phyloP scores from a whole-genome alignment of 306 rosid genomes.

The Malus orientalis region DNA sequence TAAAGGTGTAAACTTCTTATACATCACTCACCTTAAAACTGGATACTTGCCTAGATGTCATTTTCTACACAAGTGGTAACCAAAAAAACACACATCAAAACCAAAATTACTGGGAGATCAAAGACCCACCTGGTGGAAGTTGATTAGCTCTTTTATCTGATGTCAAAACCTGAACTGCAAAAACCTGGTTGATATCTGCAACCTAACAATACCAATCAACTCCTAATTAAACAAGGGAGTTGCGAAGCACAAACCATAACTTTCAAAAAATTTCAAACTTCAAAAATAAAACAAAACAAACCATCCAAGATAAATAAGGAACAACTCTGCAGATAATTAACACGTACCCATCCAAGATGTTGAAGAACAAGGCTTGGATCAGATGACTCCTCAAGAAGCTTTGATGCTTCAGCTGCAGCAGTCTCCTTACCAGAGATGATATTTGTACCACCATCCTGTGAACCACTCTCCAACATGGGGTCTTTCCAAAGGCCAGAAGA shows the following conservation, averaged over 20 bases:
- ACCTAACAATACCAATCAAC: constrained; percentile 45
- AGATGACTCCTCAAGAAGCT: constrained; percentile 86
- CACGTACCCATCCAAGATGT: constrained; percentile 93
- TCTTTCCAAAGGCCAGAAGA: constrained; percentile 77
- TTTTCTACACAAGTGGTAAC: background rate
- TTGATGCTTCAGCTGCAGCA: constrained; percentile 90
- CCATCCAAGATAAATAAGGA: background rate
- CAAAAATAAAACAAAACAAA: background rate
- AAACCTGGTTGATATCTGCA: constrained; percentile 79
- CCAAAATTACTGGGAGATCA: constrained; percentile 13
- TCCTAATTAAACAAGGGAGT: constrained; percentile 1
- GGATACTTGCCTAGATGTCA: background rate
- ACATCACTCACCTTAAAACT: background rate
- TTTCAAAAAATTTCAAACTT: background rate
- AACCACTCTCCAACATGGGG: constrained; percentile 32
- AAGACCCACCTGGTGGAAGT: constrained; percentile 70
- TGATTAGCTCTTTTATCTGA: constrained; percentile 67
- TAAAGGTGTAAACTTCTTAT: background rate
- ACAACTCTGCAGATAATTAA: background rate
- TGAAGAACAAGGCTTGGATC: constrained; percentile 79
- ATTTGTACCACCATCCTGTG: constrained; percentile 23
- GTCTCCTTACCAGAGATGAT: constrained; percentile 53
- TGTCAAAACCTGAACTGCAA: constrained; percentile 70
- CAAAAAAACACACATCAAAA: background rate
- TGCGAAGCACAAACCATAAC: background rate